Evolutionary conservation across 768 basidiomycete genomes (phyloP), one percentile per base, ranked within the genome.

Genomic region (Rhizopogon vesiculosus): DNA sequence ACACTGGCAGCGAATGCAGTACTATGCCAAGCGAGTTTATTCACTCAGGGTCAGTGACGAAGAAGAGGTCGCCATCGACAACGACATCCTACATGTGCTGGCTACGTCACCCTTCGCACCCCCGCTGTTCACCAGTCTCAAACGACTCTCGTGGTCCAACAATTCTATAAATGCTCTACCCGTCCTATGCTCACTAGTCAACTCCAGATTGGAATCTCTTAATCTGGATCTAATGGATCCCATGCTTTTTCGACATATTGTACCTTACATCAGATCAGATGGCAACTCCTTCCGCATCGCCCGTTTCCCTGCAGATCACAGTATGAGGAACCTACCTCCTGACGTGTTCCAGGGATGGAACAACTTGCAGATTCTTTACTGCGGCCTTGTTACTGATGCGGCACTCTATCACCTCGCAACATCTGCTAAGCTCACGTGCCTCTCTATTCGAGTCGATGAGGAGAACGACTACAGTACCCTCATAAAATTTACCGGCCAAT

Each of bases 161-260:
- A 31, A 46, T 52, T 45, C 25, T 28, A 29, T 22, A 52, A n/a
- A 45, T 52, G 51, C 51, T 18, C 25, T 52, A 28, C 51, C 51
- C 15, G 9, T 52, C 29, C 15, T 52, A 9, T 45, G 42, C 13
- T 45, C 42, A 5, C 42, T 52, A 5, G 29, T 52, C 15, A 19
- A 31, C n/a, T 3, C 42, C 25, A 52, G 22, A 19, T 13, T 52
- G 7, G 51, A 42, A 28, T 45, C 28, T 25, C 42, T 52, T 7
- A 52, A 13, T 46, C 29, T 52, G 25, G 41, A 45, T 12, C n/a
- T 19, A 3, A 13, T 45, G 18, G 46, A 48, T 35, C 18, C 46
- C 19, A 19, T 15, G 12, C 29, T 45, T 31, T 44, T 42, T 52
- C 39, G 25, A 38, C 51, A 3, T 13, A 18, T 45, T 28, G 5